These are phyloP conservation scores for Fusarium avenaceum DNA, from an alignment of 2,329 filamentous ascomycete genomes.

Conservation along the genomic window DNA sequence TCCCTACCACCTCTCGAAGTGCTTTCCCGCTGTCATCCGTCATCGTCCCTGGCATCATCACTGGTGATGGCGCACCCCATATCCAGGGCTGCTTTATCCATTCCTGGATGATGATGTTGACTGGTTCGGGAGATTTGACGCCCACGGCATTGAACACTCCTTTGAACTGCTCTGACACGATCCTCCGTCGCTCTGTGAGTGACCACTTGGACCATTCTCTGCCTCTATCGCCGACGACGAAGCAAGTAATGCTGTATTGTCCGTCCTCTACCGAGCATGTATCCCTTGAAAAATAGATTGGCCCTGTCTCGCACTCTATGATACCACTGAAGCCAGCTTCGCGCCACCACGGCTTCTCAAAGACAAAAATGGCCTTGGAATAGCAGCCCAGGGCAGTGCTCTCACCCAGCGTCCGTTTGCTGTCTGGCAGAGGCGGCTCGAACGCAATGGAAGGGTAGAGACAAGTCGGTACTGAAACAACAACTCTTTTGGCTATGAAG, in stretches of 20 bases:
- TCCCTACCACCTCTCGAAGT: conserved; percentile 50
- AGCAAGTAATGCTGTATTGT: conserved; percentile 50
- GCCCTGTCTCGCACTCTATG: conserved; percentile 53
- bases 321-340: conserved; percentile 57
- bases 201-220: conserved; percentile 34
- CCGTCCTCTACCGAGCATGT: conserved; percentile 41
- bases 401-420: conserved; percentile 48
- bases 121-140: conserved; percentile 27
- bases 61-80: conserved; percentile 32
- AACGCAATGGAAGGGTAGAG: conserved; percentile 44
- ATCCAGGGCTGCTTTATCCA: conserved; percentile 39
- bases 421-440: conserved; percentile 48
- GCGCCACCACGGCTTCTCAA: conserved; percentile 62
- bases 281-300: conserved; percentile 50
- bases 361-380: conserved; percentile 58
- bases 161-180: conserved; percentile 17
- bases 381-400: conserved; percentile 54
- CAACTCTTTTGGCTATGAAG: conserved; percentile 42
- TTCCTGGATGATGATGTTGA: conserved; percentile 37
- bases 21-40: conserved; percentile 20
- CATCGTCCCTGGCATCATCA: conserved; percentile 36
- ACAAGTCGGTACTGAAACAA: conserved; percentile 48
- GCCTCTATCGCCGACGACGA: conserved; percentile 52
- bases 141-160: conserved; percentile 25
- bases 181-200: conserved; percentile 8